A percentile compares a stretch with the other conserved stretches of the same genome.
Conservation (phyloP, 495 filamentous ascomycete species). For the Halenospora varia region DNA sequence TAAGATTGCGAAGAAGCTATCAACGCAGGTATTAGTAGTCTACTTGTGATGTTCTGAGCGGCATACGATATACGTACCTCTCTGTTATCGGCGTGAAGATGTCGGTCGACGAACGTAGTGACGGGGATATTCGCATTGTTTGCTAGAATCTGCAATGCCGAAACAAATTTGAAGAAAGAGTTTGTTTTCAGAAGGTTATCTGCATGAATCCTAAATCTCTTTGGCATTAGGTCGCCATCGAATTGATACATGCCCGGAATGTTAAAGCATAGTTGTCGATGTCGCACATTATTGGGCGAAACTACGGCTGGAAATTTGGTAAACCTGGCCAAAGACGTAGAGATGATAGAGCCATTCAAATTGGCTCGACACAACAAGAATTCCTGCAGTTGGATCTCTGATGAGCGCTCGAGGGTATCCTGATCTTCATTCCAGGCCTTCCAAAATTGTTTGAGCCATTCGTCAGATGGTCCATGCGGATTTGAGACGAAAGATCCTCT, state of each 20-base stretch:
- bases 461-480: neutral
- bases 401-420: too few species aligned
- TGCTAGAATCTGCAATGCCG: conserved; percentile 1
- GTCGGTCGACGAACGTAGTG: conserved; percentile 1
- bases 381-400: neutral
- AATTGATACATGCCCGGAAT: conserved; percentile 12
- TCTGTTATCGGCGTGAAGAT: too few species aligned
- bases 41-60: too few species aligned
- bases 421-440: conserved; percentile 15
- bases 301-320: conserved; percentile 16
- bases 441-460: conserved; percentile 28
- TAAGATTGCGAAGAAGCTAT: too few species aligned
- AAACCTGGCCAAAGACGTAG: too few species aligned
- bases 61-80: too few species aligned
- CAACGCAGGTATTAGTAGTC: too few species aligned
- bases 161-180: conserved; percentile 17
- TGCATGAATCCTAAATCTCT: conserved; percentile 2
- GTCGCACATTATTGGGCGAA: neutral
- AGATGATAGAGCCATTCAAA: neutral
- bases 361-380: neutral
- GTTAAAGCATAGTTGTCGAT: conserved; percentile 12
- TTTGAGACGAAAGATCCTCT: neutral
- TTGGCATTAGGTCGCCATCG: conserved; percentile 11
- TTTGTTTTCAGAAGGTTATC: neutral
- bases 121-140: neutral